phyloP scores from a whole-genome alignment of 148 eudicot species.

The Chenopodium quinoa region DNA sequence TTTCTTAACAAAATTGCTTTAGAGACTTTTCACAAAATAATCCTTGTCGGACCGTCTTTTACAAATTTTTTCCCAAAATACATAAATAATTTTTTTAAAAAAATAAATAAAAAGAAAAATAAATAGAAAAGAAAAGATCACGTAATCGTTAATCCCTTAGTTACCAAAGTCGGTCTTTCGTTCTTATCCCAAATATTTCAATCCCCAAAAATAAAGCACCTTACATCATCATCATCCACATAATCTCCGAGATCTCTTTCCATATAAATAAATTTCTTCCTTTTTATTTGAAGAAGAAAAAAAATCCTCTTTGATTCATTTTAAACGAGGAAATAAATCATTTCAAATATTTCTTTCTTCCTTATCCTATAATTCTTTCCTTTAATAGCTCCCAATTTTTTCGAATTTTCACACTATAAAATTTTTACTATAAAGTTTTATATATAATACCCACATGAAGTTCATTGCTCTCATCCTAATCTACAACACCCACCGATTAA shows the following conservation, averaged over 20 bases:
- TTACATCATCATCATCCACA: constrained; percentile 11
- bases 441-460: constrained; percentile 17
- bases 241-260: constrained; percentile 3
- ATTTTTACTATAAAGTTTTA: not conserved
- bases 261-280: not conserved
- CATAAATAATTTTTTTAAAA: not conserved
- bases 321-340: not conserved
- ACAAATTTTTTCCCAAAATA: too few species aligned
- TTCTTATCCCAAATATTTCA: constrained; percentile 21
- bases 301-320: not conserved
- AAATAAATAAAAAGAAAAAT: not conserved
- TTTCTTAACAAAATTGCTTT: too few species aligned
- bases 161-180: constrained; percentile 26
- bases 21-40: too few species aligned
- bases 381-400: constrained; percentile 8
- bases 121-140: constrained; percentile 8
- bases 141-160: constrained; percentile 10
- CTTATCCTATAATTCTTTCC: constrained; percentile 28
- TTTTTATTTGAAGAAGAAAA: not conserved
- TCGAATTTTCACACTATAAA: not conserved
- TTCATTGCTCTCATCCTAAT: constrained; percentile 29
- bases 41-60: too few species aligned
- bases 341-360: not conserved
- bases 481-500: constrained; percentile 21
- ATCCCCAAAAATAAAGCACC: not conserved